Evolutionary conservation across 371 early-diverging fungal genomes (phyloP).

Genomic region (Haplosporangium sp.): DNA sequence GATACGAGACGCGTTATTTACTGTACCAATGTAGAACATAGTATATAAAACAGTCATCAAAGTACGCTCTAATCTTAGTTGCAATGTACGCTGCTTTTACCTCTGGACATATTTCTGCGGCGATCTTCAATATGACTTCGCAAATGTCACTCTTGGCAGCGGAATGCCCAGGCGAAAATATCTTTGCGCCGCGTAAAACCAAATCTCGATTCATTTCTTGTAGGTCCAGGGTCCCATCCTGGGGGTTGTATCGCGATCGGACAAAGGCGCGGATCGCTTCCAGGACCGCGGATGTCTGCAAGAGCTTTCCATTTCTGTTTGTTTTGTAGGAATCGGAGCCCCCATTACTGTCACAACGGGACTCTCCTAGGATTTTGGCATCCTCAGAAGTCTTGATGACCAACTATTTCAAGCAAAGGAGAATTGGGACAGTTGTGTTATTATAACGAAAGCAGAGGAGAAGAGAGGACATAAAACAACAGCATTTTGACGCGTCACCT

Average conservation of each 20-base stretch:
- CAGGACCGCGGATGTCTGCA: neutral
- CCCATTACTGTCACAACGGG: neutral
- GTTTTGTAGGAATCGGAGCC: neutral
- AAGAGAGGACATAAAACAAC: neutral
- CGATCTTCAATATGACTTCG: conserved; percentile 38
- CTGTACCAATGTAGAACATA: neutral
- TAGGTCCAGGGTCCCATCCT: conserved; percentile 33
- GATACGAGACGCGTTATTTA: neutral
- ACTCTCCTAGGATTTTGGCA: conserved; percentile 1
- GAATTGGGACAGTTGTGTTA: too few species aligned
- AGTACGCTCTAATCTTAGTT: neutral
- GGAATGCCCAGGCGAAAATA: conserved; percentile 24
- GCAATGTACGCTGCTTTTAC: conserved; percentile 5
- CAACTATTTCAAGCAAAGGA: conserved; percentile 3
- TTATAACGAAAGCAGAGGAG: neutral
- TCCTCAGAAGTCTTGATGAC: conserved; percentile 29
- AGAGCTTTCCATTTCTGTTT: neutral
- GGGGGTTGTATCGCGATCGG: conserved; percentile 15
- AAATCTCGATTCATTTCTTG: conserved; percentile 32
- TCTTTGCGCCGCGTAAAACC: conserved; percentile 17
- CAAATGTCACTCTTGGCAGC: conserved; percentile 25
- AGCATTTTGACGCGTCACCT: conserved; percentile 12
- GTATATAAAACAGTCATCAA: neutral
- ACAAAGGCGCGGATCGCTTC: conserved; percentile 32
- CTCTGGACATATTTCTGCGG: conserved; percentile 41